Conservation (phyloP, 441 rosid species). For the Codiaeum variegatum region DNA sequence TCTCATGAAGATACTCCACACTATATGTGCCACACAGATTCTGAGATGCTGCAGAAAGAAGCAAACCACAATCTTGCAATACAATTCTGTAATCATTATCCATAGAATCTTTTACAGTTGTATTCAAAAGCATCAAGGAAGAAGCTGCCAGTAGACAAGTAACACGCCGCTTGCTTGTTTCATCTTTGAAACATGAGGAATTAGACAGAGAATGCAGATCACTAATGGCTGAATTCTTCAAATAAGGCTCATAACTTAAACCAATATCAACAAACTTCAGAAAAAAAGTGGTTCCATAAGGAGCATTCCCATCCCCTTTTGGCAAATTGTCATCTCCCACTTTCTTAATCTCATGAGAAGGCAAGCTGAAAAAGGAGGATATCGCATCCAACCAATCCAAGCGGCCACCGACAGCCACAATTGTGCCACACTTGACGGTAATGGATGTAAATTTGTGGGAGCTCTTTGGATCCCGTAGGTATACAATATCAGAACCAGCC, state of each 20-base stretch:
- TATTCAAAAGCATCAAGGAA: slow-evolving; percentile 58
- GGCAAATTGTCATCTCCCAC: slow-evolving; percentile 31
- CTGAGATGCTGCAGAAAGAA: slow-evolving; percentile 52
- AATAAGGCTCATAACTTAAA: slow-evolving; percentile 82
- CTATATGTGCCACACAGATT: slow-evolving; percentile 54
- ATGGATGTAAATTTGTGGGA: slow-evolving; percentile 51
- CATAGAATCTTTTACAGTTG: slow-evolving; percentile 34
- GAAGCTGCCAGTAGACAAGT: slow-evolving; percentile 90
- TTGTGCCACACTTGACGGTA: slow-evolving; percentile 69
- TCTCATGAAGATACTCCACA: slow-evolving; percentile 54
- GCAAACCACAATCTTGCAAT: slow-evolving; percentile 87
- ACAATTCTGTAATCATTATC: slow-evolving; percentile 56
- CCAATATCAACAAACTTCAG: slow-evolving; percentile 85
- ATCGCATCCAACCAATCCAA: slow-evolving; percentile 85
- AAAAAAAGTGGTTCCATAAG: slow-evolving; percentile 52
- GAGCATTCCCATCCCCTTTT: slow-evolving; percentile 34
- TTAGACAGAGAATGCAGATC: slow-evolving; percentile 36
- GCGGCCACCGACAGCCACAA: slow-evolving; percentile 90
- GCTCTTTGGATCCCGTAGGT: slow-evolving; percentile 60
- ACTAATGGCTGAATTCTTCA: slow-evolving; percentile 35
- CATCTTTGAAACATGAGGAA: slow-evolving; percentile 30
- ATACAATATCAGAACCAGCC: slow-evolving; percentile 84
- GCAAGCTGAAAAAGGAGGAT: slow-evolving; percentile 63
- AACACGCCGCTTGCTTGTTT: slow-evolving; percentile 32
- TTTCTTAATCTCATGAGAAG: slow-evolving; percentile 38